Evolutionary conservation across 2,329 filamentous ascomycete species (phyloP).

Genomic region (Aspergillus fijiensis): DNA sequence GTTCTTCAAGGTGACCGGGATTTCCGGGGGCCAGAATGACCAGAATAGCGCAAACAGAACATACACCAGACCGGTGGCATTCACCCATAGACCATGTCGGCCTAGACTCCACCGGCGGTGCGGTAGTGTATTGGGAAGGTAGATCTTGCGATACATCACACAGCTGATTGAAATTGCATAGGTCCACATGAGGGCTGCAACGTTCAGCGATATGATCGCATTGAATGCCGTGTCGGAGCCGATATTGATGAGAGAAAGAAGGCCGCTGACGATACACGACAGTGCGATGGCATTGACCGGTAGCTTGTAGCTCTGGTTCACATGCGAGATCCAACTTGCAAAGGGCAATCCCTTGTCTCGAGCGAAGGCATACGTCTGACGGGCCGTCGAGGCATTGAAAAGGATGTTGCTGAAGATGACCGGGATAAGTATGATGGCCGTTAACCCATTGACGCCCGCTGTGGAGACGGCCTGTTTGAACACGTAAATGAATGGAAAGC

Average conservation of each 20-base stretch:
- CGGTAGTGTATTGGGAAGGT: conserved; percentile 40
- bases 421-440: conserved; percentile 44
- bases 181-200: conserved; percentile 50
- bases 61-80: conserved; percentile 46
- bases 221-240: conserved; percentile 53
- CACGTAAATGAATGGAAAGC: conserved; percentile 50
- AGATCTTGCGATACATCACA: conserved; percentile 46
- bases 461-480: conserved; percentile 36
- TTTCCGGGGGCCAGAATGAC: conserved; percentile 47
- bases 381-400: conserved; percentile 40
- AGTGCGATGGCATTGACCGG: conserved; percentile 43
- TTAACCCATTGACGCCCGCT: conserved; percentile 31
- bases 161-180: conserved; percentile 52
- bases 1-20: conserved; percentile 38
- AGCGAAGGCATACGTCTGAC: conserved; percentile 46
- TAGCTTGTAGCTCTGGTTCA: conserved; percentile 39
- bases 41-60: conserved; percentile 49
- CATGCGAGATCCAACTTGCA: conserved; percentile 39
- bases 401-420: conserved; percentile 42
- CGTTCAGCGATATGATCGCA: conserved; percentile 51
- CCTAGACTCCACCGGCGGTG: conserved; percentile 47
- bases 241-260: conserved; percentile 53
- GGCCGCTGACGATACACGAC: conserved; percentile 31
- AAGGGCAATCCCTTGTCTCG: conserved; percentile 46
- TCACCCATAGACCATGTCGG: conserved; percentile 44